Evolutionary conservation across 805 yeast genomes (phyloP).

Genomic region (Ascoidea rubescens): DNA sequence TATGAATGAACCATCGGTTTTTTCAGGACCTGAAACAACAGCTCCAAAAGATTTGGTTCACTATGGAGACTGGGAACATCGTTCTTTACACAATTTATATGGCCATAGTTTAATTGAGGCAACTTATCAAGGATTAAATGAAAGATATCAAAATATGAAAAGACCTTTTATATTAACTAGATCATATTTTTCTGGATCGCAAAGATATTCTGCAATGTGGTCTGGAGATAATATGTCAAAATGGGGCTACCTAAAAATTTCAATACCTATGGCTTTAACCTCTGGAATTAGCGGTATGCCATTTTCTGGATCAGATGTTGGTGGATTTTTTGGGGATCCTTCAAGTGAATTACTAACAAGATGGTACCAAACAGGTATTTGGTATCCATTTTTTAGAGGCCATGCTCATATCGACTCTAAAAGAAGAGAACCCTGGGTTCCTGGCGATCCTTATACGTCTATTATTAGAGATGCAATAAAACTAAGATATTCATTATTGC

Average conservation of each 20-base stretch:
- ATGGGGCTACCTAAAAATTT: slow-evolving; percentile 74
- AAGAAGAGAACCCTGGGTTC: slow-evolving; percentile 86
- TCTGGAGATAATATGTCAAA: slow-evolving; percentile 92
- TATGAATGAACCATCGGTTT: slow-evolving; percentile 95
- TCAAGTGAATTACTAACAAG: slow-evolving; percentile 64
- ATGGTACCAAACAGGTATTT: slow-evolving; percentile 94
- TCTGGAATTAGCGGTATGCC: slow-evolving; percentile 78
- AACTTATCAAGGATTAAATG: slow-evolving; percentile 51
- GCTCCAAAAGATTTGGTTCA: slow-evolving; percentile 76
- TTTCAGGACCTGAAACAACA: slow-evolving; percentile 88
- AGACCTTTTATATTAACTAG: slow-evolving; percentile 87
- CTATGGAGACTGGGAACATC: slow-evolving; percentile 72
- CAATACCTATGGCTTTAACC: slow-evolving; percentile 81
- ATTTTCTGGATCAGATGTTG: slow-evolving; percentile 92
- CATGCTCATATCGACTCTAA: slow-evolving; percentile 93
- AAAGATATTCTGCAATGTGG: slow-evolving; percentile 89
- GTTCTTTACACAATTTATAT: slow-evolving; percentile 79
- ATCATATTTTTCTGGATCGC: slow-evolving; percentile 83
- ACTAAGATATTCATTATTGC: slow-evolving; percentile 64
- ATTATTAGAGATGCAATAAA: slow-evolving; percentile 56
- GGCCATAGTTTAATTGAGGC: slow-evolving; percentile 74
- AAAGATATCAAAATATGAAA: slow-evolving; percentile 31
- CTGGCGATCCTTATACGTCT: slow-evolving; percentile 59
- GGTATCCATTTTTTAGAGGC: slow-evolving; percentile 93
- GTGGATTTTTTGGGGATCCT: slow-evolving; percentile 93